Conservation (phyloP, 2,329 filamentous ascomycete species). For the Pseudogymnoascus pannorum region DNA sequence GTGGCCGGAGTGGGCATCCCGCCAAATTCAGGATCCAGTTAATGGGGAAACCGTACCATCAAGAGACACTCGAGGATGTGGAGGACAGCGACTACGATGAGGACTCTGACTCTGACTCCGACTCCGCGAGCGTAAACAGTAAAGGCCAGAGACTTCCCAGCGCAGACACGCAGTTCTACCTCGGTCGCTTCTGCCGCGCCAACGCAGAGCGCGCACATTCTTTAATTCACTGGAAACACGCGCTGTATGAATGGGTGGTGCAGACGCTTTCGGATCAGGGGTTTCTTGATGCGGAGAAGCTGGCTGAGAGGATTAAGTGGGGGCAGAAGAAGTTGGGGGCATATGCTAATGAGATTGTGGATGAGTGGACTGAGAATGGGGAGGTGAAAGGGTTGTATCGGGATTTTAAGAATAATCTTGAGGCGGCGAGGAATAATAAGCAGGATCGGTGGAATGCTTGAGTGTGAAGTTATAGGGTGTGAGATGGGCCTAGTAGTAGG, state of each 20-base stretch:
- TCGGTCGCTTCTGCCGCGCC: conserved; percentile 51
- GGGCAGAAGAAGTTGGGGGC: conserved; percentile 51
- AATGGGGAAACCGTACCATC: conserved; percentile 57
- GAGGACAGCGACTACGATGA: conserved; percentile 36
- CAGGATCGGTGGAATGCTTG: conserved; percentile 9
- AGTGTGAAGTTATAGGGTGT: background rate
- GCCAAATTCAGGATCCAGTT: conserved; percentile 59
- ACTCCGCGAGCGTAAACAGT: conserved; percentile 34
- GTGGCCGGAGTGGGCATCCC: conserved; percentile 61
- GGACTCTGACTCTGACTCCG: conserved; percentile 30
- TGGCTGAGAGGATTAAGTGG: conserved; percentile 55
- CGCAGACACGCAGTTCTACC: conserved; percentile 40
- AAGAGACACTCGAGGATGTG: conserved; percentile 58
- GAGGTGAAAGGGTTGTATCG: conserved; percentile 55
- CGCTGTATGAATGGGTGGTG: conserved; percentile 66
- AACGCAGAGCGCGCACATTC: conserved; percentile 65
- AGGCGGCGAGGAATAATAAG: conserved; percentile 47
- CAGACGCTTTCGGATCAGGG: conserved; percentile 51
- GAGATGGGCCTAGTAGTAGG: background rate
- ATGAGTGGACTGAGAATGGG: conserved; percentile 52
- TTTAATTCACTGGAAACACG: conserved; percentile 68
- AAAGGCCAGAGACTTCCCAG: conserved; percentile 40
- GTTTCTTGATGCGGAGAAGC: conserved; percentile 47
- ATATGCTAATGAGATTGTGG: conserved; percentile 56
- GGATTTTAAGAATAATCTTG: conserved; percentile 57